Percentiles rank a stretch among this genome's conserved stretches.
phyloP scores from a whole-genome alignment of 352 stramenopile genomes.

The Phytopythium montanum region DNA sequence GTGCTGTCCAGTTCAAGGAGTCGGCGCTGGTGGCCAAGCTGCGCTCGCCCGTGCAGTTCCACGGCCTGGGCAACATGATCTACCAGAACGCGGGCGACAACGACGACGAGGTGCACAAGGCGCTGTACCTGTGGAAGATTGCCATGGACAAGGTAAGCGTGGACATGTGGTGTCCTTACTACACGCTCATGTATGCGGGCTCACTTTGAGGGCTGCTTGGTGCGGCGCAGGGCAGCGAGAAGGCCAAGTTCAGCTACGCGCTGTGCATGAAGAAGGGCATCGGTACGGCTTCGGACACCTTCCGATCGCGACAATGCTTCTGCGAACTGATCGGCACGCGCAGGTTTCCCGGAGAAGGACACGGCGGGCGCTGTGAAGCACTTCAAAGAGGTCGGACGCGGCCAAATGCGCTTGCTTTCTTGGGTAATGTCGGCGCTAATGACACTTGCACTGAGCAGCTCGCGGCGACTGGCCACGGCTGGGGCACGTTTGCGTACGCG shows the following conservation, averaged over 20 bases:
- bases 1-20: constrained; percentile 44
- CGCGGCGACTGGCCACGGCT: constrained; percentile 51
- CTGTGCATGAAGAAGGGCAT: constrained; percentile 81
- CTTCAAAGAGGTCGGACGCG: constrained; percentile 63
- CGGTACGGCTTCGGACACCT: constrained; percentile 17
- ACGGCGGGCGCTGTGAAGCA: constrained; percentile 44
- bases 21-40: constrained; percentile 57
- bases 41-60: constrained; percentile 54
- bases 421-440: not conserved
- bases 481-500: constrained; percentile 79
- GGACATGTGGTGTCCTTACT: not conserved
- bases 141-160: constrained; percentile 67
- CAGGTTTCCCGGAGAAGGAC: constrained; percentile 62
- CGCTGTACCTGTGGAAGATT: constrained; percentile 73
- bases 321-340: not conserved
- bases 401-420: too few species aligned
- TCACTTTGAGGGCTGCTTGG: not conserved
- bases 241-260: constrained; percentile 84
- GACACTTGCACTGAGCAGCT: constrained; percentile 27
- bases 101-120: constrained; percentile 60
- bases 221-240: constrained; percentile 52
- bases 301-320: not conserved
- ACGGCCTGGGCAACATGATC: constrained; percentile 78
- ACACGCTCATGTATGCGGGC: not conserved
- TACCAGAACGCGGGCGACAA: constrained; percentile 73